Evolutionary conservation across 1,284 basidiomycete genomes (phyloP).

Genomic region (Pseudozyma sp.): DNA sequence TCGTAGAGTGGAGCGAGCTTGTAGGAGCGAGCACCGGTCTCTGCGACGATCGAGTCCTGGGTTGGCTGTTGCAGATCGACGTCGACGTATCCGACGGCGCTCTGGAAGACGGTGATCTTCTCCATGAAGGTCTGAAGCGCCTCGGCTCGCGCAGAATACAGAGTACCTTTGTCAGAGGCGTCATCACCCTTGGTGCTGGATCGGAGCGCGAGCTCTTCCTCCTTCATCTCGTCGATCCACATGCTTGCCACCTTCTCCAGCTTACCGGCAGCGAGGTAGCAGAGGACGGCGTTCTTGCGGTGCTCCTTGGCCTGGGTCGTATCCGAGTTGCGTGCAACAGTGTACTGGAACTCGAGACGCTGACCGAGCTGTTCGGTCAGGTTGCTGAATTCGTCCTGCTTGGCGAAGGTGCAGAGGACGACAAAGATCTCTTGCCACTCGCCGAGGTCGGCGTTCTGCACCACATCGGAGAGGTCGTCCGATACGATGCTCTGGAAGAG

Average conservation of each 20-base stretch:
- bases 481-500: slow-evolving; percentile 95
- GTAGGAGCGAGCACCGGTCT: slow-evolving; percentile 77
- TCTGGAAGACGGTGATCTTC: slow-evolving; percentile 93
- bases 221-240: slow-evolving; percentile 90
- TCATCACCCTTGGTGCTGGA: slow-evolving; percentile 25
- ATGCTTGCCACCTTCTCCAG: slow-evolving; percentile 90
- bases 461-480: slow-evolving; percentile 89
- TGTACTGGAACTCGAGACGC: slow-evolving; percentile 85
- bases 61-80: slow-evolving; percentile 75
- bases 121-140: slow-evolving; percentile 95
- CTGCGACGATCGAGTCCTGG: slow-evolving; percentile 70
- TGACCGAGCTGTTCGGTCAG: slow-evolving; percentile 92
- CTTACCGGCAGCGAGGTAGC: slow-evolving; percentile 84
- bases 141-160: slow-evolving; percentile 85
- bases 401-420: slow-evolving; percentile 93
- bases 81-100: slow-evolving; percentile 88
- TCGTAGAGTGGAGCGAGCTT: slow-evolving; percentile 89
- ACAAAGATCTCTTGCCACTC: slow-evolving; percentile 99
- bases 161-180: slow-evolving; percentile 41
- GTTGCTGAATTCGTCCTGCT: slow-evolving; percentile 82
- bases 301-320: slow-evolving; percentile 72
- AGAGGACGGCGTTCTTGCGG: slow-evolving; percentile 90
- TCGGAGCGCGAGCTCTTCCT: slow-evolving; percentile 77
- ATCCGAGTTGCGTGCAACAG: slow-evolving; percentile 67
- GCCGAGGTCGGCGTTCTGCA: slow-evolving; percentile 91